phyloP scores from a whole-genome alignment of 2,329 filamentous ascomycete genomes.

The Colletotrichum sp. region DNA sequence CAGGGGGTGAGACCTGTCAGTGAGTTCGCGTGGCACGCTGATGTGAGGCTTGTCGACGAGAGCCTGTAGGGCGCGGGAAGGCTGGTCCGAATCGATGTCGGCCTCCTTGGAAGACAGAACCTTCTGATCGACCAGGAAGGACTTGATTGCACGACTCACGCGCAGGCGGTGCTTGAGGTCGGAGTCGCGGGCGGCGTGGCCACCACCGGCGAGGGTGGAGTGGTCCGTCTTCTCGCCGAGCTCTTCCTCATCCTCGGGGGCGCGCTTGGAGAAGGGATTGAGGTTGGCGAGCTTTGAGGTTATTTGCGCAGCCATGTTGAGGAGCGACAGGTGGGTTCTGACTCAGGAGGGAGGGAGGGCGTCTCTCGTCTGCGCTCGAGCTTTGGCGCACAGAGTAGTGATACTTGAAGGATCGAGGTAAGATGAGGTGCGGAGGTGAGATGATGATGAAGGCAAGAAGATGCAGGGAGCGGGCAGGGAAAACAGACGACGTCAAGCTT shows the following conservation, averaged over 20 bases:
- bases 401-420: not conserved
- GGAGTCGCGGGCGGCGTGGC: slow-evolving; percentile 54
- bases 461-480: not conserved
- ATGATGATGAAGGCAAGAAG: not conserved
- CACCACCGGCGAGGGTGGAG: slow-evolving; percentile 62
- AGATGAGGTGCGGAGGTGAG: not conserved
- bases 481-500: slow-evolving; percentile 13
- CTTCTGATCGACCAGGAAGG: slow-evolving; percentile 58
- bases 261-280: slow-evolving; percentile 39
- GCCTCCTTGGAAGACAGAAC: slow-evolving; percentile 55
- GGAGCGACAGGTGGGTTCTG: not conserved
- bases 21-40: slow-evolving; percentile 57
- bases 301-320: slow-evolving; percentile 1
- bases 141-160: slow-evolving; percentile 63
- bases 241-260: slow-evolving; percentile 49
- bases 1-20: slow-evolving; percentile 64
- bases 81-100: slow-evolving; percentile 42
- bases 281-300: slow-evolving; percentile 36
- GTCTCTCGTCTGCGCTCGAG: not conserved
- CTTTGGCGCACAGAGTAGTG: not conserved
- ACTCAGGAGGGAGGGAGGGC: not conserved
- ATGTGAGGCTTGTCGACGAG: slow-evolving; percentile 64
- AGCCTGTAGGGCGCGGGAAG: slow-evolving; percentile 49
- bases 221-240: slow-evolving; percentile 56
- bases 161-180: slow-evolving; percentile 58